phyloP scores from a whole-genome alignment of 371 early-diverging fungal species.

The Coemansia sp. region DNA sequence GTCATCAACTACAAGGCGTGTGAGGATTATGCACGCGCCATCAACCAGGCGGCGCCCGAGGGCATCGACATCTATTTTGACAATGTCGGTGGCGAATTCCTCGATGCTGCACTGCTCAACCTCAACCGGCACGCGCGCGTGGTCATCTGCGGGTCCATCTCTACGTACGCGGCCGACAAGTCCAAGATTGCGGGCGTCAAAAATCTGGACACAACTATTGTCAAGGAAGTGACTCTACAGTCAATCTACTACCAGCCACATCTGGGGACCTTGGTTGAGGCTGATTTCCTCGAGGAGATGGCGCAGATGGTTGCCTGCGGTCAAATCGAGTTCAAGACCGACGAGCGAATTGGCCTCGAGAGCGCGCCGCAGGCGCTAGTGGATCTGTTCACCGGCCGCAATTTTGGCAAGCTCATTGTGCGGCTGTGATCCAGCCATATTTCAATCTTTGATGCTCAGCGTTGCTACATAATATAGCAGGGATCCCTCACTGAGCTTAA shows the following conservation, averaged over 20 bases:
- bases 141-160: conserved; percentile 66
- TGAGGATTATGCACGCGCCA: conserved; percentile 52
- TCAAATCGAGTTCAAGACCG: conserved; percentile 65
- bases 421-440: neutral
- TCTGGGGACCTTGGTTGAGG: conserved; percentile 53
- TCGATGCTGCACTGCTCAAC: conserved; percentile 60
- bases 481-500: neutral
- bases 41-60: conserved; percentile 37
- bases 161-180: conserved; percentile 61
- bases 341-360: conserved; percentile 72
- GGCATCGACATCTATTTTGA: conserved; percentile 52
- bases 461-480: neutral
- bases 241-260: conserved; percentile 60
- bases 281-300: conserved; percentile 63
- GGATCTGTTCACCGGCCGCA: conserved; percentile 71
- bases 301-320: conserved; percentile 64
- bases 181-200: conserved; percentile 52
- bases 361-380: conserved; percentile 73
- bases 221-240: conserved; percentile 56
- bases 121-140: conserved; percentile 58
- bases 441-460: neutral
- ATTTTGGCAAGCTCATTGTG: conserved; percentile 83
- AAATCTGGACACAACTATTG: conserved; percentile 55
- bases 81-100: conserved; percentile 69
- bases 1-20: conserved; percentile 84